Evolutionary conservation across 129 eudicot genomes (phyloP).

Genomic region (Tanacetum coccineum): DNA sequence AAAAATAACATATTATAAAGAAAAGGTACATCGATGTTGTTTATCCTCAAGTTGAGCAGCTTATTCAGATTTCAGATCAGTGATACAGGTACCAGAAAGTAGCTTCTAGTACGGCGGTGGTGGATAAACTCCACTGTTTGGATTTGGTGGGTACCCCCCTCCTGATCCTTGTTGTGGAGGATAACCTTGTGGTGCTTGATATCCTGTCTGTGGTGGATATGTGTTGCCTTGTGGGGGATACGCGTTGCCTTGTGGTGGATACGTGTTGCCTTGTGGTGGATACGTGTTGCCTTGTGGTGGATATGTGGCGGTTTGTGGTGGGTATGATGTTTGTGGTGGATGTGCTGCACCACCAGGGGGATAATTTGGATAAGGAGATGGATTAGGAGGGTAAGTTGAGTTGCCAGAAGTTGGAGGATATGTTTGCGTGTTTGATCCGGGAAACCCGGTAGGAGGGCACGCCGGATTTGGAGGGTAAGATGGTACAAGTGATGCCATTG

Average conservation of each 20-base stretch:
- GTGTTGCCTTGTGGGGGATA: constrained; percentile 14
- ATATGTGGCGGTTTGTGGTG: constrained; percentile 19
- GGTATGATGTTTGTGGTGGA: constrained; percentile 7
- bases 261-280: constrained; percentile 12
- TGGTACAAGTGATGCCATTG: constrained; percentile 31
- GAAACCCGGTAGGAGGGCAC: constrained; percentile 30
- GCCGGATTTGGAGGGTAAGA: constrained; percentile 33
- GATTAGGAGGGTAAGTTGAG: constrained; percentile 24
- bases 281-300: constrained; percentile 19
- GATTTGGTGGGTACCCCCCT: constrained; percentile 30
- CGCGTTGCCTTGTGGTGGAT: constrained; percentile 11
- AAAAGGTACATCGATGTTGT: constrained; percentile 2
- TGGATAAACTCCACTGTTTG: constrained; percentile 25
- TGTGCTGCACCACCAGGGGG: neutral
- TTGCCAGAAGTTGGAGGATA: constrained; percentile 28
- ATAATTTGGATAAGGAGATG: constrained; percentile 17
- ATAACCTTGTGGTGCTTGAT: constrained; percentile 36
- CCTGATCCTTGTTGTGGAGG: constrained; percentile 21
- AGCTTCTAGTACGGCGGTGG: constrained; percentile 26
- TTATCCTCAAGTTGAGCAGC: constrained; percentile 22
- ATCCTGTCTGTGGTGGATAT: constrained; percentile 21
- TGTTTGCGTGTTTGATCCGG: constrained; percentile 21
- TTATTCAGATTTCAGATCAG: constrained; percentile 17
- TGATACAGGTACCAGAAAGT: neutral
- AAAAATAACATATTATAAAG: constrained; percentile 18